Base-by-base conservation (phyloP, 1,284 basidiomycete genomes). In the Moesziomyces aphidis region DNA sequence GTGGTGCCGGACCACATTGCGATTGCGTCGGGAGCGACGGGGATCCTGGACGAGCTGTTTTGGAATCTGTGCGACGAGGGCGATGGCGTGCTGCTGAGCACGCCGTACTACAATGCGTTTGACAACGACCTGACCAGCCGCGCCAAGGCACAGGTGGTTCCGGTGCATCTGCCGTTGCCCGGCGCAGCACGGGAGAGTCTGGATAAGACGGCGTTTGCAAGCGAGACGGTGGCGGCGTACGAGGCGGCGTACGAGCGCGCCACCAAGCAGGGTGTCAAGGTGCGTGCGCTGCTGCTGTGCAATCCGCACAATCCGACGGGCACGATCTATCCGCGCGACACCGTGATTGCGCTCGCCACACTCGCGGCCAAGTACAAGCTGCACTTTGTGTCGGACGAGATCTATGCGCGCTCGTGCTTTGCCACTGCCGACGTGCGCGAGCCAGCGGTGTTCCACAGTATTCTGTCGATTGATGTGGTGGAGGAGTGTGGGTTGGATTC, bases 271-370 rank as follows among this genome's bases (percentile, higher is more conserved):
- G 79, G 78, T 0, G 69, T 67, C 28, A 55, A 34, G 0, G 60
- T 68, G 17, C 62, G 51, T 43, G 75, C 52, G 1, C 39, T 81
- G 10, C 57, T 81, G 8, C 36, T 80, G 44, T 79, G 78, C 74
- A 81, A 81, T 45, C 79, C 79, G 17, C 78, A 81, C 61, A 78
- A 78, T 26, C 76, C 70, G 7, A 76, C 76, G 8, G 79, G 79
- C 4, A 77, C 61, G 17, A 73, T 81, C 50, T 72, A 76, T 23
- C 70, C 79, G 3, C 58, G 79, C 3, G 57, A 66, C 8, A 76
- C 74, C 17, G 50, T 78, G 19, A 44, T 81, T 15, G 68, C 31
- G 2, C 64, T 81, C 9, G 73, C 68, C 42, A 55, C 50, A n/a
- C 54, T 81, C 17, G 76, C 78, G 0, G 76, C 61, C 13, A 73